Evolutionary conservation across 2,329 filamentous ascomycete species (phyloP).

Genomic region (Penicillium sp.): DNA sequence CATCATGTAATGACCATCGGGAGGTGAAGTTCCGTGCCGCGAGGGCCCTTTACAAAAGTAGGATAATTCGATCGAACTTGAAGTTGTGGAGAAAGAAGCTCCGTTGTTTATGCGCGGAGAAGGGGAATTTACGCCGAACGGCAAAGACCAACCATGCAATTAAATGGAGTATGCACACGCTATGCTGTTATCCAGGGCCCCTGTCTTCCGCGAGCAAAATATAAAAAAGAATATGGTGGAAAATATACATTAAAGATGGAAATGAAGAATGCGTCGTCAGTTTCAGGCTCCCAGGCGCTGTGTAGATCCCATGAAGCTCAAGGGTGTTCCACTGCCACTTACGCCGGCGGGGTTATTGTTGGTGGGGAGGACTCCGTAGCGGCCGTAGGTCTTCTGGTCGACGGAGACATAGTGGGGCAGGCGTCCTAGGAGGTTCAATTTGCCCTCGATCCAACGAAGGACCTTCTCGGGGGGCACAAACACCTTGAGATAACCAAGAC

Average conservation of each 20-base stretch:
- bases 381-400: constrained; percentile 92
- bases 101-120: constrained; percentile 18
- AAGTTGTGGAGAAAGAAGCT: constrained; percentile 17
- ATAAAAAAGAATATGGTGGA: constrained; percentile 17
- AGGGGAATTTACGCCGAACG: constrained; percentile 34
- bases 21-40: constrained; percentile 24
- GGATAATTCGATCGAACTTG: constrained; percentile 5
- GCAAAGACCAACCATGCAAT: constrained; percentile 35
- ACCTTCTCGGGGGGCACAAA: constrained; percentile 87
- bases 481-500: constrained; percentile 84
- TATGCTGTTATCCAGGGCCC: constrained; percentile 20
- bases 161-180: constrained; percentile 21
- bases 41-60: constrained; percentile 12
- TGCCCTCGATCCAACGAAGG: constrained; percentile 83
- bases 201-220: constrained; percentile 7
- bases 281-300: constrained; percentile 70
- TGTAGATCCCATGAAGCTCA: constrained; percentile 63
- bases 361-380: constrained; percentile 83
- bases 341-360: constrained; percentile 34
- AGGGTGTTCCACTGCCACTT: constrained; percentile 41
- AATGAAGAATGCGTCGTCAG: constrained; percentile 2
- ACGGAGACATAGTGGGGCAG: constrained; percentile 91
- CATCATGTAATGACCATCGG: constrained; percentile 36
- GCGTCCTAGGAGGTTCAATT: constrained; percentile 78
- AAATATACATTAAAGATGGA: constrained; percentile 37